Evolutionary conservation across 371 early-diverging fungal species (phyloP), one percentile per base, ranked within the genome.

Genomic region (Catenaria anguillulae): DNA sequence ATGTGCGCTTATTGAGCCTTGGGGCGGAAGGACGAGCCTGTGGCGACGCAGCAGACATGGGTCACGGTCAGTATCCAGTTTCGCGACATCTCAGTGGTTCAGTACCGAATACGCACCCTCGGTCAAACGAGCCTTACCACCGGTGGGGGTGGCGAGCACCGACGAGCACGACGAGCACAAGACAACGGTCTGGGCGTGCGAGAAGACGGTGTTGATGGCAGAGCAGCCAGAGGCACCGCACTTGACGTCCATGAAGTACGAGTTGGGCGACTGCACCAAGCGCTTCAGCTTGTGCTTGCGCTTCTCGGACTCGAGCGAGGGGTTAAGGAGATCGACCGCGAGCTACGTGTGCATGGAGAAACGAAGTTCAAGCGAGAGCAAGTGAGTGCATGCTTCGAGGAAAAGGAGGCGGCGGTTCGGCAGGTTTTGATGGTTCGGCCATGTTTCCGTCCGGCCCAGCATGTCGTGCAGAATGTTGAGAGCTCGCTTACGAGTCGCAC

Each of bases 241-340:
- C 85, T 97, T 97, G 68, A 99, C 98, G 73, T 99, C 97, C 97
- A 99, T 98, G 82, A 98, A 99, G 88, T 87, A 99, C 54, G 99
- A 97, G 90, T 99, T 97, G 69, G 97, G 94, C 73, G 87, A 86
- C 81, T 94, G 98, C 71, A 99, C 98, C 66, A 98, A 84, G 76
- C 98, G 86, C 90, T 98, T 99, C 70, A 95, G 87, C 88, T 99
- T 99, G 92, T 97, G 94, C 72, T 82, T 79, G 72, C 88, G 86
- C 81, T 84, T 84, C 82, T 97, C 90, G 75, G 84, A 81, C 73
- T 92, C 90, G 75, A 84, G 81, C 70, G 92, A 83, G 65, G 99
- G 99, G 87, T 97, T 96, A 70, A 97, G 87, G 79, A 98, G 90
- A 83, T 98, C 98, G 74, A 93, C 89, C 75, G 93, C 93, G 76